phyloP scores from a whole-genome alignment of 441 rosid species.

The Pelargonium myrrhifolium region DNA sequence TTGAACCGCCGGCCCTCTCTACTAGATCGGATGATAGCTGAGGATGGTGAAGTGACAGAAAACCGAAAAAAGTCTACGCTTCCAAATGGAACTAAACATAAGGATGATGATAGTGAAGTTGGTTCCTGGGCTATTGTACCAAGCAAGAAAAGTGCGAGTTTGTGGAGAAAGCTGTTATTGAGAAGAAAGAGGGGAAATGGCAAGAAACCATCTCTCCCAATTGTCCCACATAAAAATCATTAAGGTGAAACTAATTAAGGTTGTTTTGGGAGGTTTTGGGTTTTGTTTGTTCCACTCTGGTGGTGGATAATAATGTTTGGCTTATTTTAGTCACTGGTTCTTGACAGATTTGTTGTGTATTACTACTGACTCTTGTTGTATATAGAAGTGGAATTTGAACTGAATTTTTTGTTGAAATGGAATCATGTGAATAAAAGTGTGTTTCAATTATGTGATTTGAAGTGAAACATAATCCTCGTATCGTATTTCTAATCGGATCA shows the following conservation, averaged over 20 bases:
- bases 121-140: slow-evolving; percentile 39
- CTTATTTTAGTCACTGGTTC: slow-evolving; percentile 3
- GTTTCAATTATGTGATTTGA: too few species aligned
- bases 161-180: slow-evolving; percentile 53
- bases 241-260: neutral
- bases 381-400: slow-evolving; percentile 13
- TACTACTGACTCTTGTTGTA: slow-evolving; percentile 12
- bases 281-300: slow-evolving; percentile 7
- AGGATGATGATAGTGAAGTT: slow-evolving; percentile 17
- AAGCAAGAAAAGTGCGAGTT: slow-evolving; percentile 45
- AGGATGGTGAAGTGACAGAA: slow-evolving; percentile 33
- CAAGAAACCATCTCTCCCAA: slow-evolving; percentile 28
- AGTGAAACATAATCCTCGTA: too few species aligned
- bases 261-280: neutral
- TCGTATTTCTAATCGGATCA: too few species aligned
- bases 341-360: slow-evolving; percentile 19
- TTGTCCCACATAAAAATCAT: neutral
- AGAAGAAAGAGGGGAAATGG: slow-evolving; percentile 56
- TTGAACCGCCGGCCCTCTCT: slow-evolving; percentile 42
- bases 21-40: slow-evolving; percentile 56
- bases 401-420: too few species aligned
- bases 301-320: slow-evolving; percentile 16
- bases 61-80: slow-evolving; percentile 5
- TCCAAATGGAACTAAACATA: slow-evolving; percentile 26
- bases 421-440: too few species aligned